Base-by-base conservation (phyloP, 2,329 filamentous ascomycete species). In the Clathrospora elynae region DNA sequence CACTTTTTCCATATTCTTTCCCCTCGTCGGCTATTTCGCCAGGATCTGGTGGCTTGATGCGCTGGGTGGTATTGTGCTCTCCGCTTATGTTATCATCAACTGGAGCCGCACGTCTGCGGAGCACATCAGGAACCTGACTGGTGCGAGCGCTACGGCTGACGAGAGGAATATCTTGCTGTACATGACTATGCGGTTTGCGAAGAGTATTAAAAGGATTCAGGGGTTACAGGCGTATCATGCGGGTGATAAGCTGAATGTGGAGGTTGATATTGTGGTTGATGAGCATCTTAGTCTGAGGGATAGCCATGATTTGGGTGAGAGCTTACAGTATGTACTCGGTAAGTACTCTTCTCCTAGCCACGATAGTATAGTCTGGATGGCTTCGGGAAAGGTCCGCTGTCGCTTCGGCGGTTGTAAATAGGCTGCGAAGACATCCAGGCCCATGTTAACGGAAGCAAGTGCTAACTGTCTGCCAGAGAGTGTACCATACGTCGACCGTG, bases 171-270 rank as follows among this genome's bases (percentile, higher is more conserved):
- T 95, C 32, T 71, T 96, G 14, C 78, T 96, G 1, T 96, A 96
- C 71, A 80, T 95, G 56, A 93, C 90, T 1, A 95, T 96, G 87
- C 86, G 91, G 13, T 96, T 96, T 65, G 90, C 90, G 31, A 89
- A 87, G 55, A 87, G 87, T 9, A 95, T 96, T 63, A 84, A 83
- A 62, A 85, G 89, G 65, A 93, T 95, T 48, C 89, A 93, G 66
- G 89, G 89, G 20, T 73, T 93, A 42, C 85, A 90, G 55, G 89
- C 89, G 2, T 95, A 93, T 66, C 89, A 95, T 61, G 84, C 85
- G 0, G 89, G 89, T 17, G 89, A 93, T 67, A 91, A 90, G 74
- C 78, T 93, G 44, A 90, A 89, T 52, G 87, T 92, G 17, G 83
- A 86, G 60, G 88, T 92, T 8, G 89, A 95, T 67, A 87, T 93